Evolutionary conservation across 805 yeast genomes (phyloP).

Genomic region (Starmerella tilneyi): DNA sequence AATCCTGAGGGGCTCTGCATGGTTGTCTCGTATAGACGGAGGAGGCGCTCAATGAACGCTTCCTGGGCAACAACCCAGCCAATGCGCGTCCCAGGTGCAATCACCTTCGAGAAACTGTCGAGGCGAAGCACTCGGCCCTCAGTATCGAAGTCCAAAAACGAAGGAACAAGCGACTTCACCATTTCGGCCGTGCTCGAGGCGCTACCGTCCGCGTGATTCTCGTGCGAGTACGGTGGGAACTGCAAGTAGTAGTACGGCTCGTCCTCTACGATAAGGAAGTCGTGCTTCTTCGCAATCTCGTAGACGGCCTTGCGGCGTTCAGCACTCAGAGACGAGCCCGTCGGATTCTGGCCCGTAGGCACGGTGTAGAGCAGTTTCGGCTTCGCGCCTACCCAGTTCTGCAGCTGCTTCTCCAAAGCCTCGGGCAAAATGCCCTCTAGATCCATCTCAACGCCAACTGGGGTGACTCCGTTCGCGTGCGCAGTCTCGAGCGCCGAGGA

Average conservation of each 20-base stretch:
- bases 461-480: constrained; percentile 55
- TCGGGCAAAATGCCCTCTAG: constrained; percentile 66
- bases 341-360: constrained; percentile 96
- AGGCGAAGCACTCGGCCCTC: constrained; percentile 86
- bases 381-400: constrained; percentile 46
- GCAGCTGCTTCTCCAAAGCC: constrained; percentile 48
- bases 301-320: constrained; percentile 73
- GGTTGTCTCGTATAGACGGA: constrained; percentile 68
- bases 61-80: constrained; percentile 83
- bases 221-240: constrained; percentile 25
- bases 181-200: constrained; percentile 51
- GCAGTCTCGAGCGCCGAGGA: constrained; percentile 77
- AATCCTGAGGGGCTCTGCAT: constrained; percentile 77
- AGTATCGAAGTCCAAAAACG: constrained; percentile 62
- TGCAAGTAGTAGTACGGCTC: constrained; percentile 97
- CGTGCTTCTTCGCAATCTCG: constrained; percentile 70
- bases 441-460: constrained; percentile 70
- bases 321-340: constrained; percentile 69
- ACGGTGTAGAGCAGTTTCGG: constrained; percentile 75
- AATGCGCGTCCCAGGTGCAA: constrained; percentile 82
- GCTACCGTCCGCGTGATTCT: constrained; percentile 24
- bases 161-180: constrained; percentile 55
- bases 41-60: constrained; percentile 49
- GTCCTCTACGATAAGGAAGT: constrained; percentile 79
- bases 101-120: constrained; percentile 82